Evolutionary conservation across 257 asterid species (phyloP).

Genomic region (Primulina huaijiensis): DNA sequence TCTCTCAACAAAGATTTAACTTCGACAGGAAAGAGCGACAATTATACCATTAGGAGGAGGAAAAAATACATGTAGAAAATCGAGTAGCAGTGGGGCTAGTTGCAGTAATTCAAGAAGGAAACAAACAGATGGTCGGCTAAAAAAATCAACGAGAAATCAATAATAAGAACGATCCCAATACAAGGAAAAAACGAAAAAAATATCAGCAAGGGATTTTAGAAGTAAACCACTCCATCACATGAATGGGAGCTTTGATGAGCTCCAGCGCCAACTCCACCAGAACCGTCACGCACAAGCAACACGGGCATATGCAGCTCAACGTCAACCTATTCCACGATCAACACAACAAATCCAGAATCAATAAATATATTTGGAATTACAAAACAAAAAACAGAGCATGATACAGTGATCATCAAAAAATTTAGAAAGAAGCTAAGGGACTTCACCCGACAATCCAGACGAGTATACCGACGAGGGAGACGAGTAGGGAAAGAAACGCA

Average conservation of each 20-base stretch:
- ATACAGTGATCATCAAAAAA: too few species aligned
- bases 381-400: neutral
- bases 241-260: slow-evolving; percentile 65
- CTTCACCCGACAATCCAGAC: slow-evolving; percentile 61
- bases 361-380: neutral
- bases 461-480: slow-evolving; percentile 47
- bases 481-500: slow-evolving; percentile 51
- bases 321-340: slow-evolving; percentile 31
- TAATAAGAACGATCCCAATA: neutral
- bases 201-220: slow-evolving; percentile 52
- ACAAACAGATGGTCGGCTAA: neutral
- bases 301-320: slow-evolving; percentile 59
- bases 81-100: too few species aligned
- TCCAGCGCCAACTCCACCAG: slow-evolving; percentile 53
- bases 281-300: slow-evolving; percentile 59
- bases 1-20: too few species aligned
- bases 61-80: too few species aligned
- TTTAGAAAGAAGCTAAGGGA: neutral
- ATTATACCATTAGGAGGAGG: too few species aligned
- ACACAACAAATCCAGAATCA: neutral
- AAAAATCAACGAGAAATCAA: neutral
- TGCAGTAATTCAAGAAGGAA: neutral
- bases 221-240: slow-evolving; percentile 59
- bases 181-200: neutral
- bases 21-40: too few species aligned